Conservation (phyloP, 768 basidiomycete species). For the Cubamyces sp. region DNA sequence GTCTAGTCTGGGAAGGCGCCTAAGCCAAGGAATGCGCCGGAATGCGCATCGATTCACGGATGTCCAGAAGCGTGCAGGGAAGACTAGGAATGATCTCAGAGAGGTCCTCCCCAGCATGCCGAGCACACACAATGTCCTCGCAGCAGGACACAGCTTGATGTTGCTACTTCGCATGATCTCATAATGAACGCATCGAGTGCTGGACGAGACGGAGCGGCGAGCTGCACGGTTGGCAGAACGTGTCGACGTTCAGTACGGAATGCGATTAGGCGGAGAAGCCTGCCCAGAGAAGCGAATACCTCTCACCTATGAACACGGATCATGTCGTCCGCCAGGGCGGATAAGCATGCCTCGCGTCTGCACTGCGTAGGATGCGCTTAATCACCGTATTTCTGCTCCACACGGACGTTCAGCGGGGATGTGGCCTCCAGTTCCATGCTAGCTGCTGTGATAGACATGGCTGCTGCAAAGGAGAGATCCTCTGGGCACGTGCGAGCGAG, state of each 20-base stretch:
- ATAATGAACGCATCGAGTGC: not conserved
- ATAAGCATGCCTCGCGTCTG: not conserved
- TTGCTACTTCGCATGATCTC: not conserved
- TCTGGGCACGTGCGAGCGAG: too few relatives aligned
- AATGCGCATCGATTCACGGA: conserved; percentile 14
- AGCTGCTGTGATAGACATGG: too few relatives aligned
- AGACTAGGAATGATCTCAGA: not conserved
- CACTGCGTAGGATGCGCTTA: not conserved
- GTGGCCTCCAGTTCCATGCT: conserved; percentile 9
- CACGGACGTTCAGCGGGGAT: not conserved
- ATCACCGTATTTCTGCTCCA: conserved; percentile 8
- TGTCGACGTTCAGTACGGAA: conserved; percentile 5
- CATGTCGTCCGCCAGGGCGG: too few relatives aligned
- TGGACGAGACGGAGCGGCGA: not conserved
- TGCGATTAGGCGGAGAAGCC: not conserved
- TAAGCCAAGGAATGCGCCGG: not conserved
- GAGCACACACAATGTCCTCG: not conserved
- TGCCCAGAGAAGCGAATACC: not conserved
- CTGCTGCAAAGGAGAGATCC: not conserved
- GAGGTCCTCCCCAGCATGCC: not conserved
- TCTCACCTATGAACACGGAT: conserved; percentile 1
- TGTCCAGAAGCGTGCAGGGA: conserved; percentile 14
- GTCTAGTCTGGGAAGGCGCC: conserved; percentile 12
- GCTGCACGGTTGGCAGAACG: not conserved
- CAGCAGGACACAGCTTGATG: not conserved